A percentile compares a stretch with the other conserved stretches of the same genome.
These are phyloP conservation scores for Gaeumannomyces tritici DNA, from an alignment of 2,329 filamentous ascomycete species.

Conservation along the genomic window DNA sequence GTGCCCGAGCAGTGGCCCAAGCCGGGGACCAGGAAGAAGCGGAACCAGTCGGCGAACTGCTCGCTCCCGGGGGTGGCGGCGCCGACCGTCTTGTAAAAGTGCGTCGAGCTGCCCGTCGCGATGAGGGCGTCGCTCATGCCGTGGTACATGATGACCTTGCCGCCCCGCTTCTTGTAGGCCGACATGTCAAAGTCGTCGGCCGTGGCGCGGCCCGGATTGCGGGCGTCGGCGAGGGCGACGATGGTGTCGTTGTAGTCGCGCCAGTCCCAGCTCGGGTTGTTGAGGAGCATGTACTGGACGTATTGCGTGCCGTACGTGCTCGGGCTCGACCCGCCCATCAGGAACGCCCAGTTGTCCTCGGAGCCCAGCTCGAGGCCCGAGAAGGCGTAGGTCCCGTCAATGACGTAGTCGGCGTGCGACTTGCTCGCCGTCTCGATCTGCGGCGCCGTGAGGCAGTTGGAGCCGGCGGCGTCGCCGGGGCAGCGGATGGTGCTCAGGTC, in stretches of 20 bases:
- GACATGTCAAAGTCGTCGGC: slow-evolving; percentile 29
- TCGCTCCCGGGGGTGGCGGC: slow-evolving; percentile 14
- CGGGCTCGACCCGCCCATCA: slow-evolving; percentile 20
- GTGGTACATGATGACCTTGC: slow-evolving; percentile 37
- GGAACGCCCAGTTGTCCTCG: slow-evolving; percentile 25
- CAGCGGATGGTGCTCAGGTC: slow-evolving; percentile 13
- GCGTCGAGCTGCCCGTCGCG: slow-evolving; percentile 21
- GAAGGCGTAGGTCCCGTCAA: slow-evolving; percentile 24
- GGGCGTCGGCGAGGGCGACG: slow-evolving; percentile 17
- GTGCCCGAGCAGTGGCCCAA: slow-evolving; percentile 37
- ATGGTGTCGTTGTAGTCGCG: slow-evolving; percentile 22
- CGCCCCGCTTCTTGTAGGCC: slow-evolving; percentile 25
- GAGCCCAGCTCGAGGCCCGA: slow-evolving; percentile 36
- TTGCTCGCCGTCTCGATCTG: slow-evolving; percentile 24
- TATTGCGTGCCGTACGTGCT: slow-evolving; percentile 24
- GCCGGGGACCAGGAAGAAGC: slow-evolving; percentile 42
- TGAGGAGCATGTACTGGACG: slow-evolving; percentile 27
- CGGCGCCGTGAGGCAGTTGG: slow-evolving; percentile 25
- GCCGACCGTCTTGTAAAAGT: slow-evolving; percentile 22
- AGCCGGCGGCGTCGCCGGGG: slow-evolving; percentile 10
- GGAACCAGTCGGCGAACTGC: slow-evolving; percentile 37
- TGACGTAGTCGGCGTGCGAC: slow-evolving; percentile 16
- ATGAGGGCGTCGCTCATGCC: slow-evolving; percentile 31
- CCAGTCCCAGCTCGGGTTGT: slow-evolving; percentile 26
- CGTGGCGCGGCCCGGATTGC: slow-evolving; percentile 26